phyloP scores from a whole-genome alignment of 1,284 basidiomycete species.

The Ceratobasidium sp. region DNA sequence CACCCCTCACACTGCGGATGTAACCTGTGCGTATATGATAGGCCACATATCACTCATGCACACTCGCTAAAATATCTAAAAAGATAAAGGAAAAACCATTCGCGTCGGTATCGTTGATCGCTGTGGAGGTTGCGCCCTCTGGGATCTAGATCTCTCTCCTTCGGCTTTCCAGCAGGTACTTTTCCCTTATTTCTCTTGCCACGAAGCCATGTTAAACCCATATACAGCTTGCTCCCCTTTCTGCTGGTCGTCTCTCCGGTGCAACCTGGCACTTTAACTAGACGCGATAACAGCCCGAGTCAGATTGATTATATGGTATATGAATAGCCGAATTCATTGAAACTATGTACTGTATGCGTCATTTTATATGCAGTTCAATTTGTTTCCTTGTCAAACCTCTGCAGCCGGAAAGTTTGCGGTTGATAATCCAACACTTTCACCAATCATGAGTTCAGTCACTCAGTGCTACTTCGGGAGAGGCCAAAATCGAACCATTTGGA shows the following conservation, averaged over 20 bases:
- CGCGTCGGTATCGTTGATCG: constrained; percentile 12
- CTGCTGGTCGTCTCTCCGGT: constrained; percentile 18
- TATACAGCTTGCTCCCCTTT: constrained; percentile 12
- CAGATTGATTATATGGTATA: no score
- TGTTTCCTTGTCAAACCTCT: no score
- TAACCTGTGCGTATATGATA: neutral
- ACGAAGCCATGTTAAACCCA: neutral
- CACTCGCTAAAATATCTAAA: neutral
- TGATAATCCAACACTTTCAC: no score
- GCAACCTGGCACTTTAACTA: constrained; percentile 20
- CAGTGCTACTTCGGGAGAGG: no score
- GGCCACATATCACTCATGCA: no score
- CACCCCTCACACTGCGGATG: neutral
- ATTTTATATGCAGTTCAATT: no score
- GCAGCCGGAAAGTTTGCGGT: no score
- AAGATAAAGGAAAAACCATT: constrained; percentile 24
- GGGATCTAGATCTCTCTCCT: constrained; percentile 23
- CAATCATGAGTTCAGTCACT: no score
- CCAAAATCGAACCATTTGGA: no score
- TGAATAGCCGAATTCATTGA: no score
- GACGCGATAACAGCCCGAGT: neutral
- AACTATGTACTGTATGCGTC: no score
- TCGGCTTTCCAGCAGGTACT: constrained; percentile 29
- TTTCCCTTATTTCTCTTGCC: neutral
- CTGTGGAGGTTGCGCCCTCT: constrained; percentile 7